These are phyloP conservation scores for Alternaria triticina DNA, from an alignment of 2,329 filamentous ascomycete genomes.

Conservation along the genomic window DNA sequence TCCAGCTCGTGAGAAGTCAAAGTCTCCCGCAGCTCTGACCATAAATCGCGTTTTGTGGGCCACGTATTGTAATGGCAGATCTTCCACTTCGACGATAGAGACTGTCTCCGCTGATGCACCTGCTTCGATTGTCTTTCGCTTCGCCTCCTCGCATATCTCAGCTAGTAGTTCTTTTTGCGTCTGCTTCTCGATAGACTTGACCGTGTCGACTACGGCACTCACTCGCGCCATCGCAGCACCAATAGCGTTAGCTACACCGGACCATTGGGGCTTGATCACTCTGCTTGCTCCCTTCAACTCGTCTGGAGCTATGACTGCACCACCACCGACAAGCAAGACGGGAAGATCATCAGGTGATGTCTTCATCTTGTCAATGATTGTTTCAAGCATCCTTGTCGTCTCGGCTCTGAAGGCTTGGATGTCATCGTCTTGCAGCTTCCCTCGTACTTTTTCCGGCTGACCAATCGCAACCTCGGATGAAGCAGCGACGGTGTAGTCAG, in stretches of 20 bases:
- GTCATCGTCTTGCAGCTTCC: constrained; percentile 43
- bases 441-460: constrained; percentile 46
- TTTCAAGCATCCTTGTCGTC: constrained; percentile 61
- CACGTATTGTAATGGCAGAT: constrained; percentile 63
- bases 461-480: constrained; percentile 52
- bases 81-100: constrained; percentile 49
- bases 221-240: constrained; percentile 68
- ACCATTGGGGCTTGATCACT: constrained; percentile 64
- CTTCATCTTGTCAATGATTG: constrained; percentile 67
- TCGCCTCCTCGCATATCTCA: constrained; percentile 48
- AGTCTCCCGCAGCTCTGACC: constrained; percentile 63
- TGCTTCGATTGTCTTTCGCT: constrained; percentile 48
- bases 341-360: constrained; percentile 65
- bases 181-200: constrained; percentile 48
- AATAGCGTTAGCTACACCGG: constrained; percentile 69
- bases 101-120: constrained; percentile 44
- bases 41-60: constrained; percentile 58
- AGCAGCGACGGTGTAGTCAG: constrained; percentile 58
- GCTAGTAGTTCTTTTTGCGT: constrained; percentile 42
- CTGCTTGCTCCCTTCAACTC: constrained; percentile 62
- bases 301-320: constrained; percentile 64
- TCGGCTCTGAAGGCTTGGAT: constrained; percentile 49
- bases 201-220: constrained; percentile 53
- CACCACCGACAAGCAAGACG: constrained; percentile 69
- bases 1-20: constrained; percentile 46